Conservation (phyloP, 208 protist genomes). For the Acanthamoeba divionensis region DNA sequence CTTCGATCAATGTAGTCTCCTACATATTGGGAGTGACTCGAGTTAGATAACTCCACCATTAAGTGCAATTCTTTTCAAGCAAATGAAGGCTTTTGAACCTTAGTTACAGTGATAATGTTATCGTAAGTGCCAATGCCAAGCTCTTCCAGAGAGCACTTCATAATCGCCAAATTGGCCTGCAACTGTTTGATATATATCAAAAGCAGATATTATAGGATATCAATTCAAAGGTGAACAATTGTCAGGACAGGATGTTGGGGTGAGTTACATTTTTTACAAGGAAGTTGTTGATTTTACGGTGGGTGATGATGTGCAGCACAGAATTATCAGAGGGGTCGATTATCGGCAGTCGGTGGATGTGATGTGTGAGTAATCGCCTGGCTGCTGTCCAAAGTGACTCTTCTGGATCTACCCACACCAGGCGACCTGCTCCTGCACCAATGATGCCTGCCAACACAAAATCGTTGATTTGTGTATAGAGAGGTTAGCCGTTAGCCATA, state of each 20-base stretch:
- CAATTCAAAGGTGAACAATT: no score
- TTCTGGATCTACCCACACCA: conserved; percentile 66
- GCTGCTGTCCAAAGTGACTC: conserved; percentile 57
- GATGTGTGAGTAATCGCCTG: conserved; percentile 43
- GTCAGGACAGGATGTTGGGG: background rate
- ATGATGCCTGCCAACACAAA: background rate
- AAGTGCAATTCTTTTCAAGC: no score
- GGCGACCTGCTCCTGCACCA: no score
- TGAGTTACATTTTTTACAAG: background rate
- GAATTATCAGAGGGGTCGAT: conserved; percentile 67
- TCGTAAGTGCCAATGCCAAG: conserved; percentile 64
- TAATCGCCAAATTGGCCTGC: conserved; percentile 47
- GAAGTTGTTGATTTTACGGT: conserved; percentile 51
- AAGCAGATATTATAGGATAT: no score
- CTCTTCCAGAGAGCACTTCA: conserved; percentile 46
- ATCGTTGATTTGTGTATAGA: background rate
- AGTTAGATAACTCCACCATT: no score
- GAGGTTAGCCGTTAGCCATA: background rate
- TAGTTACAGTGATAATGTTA: conserved; percentile 53
- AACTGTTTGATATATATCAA: background rate
- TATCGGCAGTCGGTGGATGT: conserved; percentile 68
- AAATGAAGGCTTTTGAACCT: no score
- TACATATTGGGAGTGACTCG: no score
- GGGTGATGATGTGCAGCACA: conserved; percentile 71
- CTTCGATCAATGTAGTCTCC: conserved; percentile 56